Evolutionary conservation across 1,139 yeast genomes (phyloP), one percentile per base, ranked within the genome.

Genomic region (Kurtzmaniella quercitrusa): DNA sequence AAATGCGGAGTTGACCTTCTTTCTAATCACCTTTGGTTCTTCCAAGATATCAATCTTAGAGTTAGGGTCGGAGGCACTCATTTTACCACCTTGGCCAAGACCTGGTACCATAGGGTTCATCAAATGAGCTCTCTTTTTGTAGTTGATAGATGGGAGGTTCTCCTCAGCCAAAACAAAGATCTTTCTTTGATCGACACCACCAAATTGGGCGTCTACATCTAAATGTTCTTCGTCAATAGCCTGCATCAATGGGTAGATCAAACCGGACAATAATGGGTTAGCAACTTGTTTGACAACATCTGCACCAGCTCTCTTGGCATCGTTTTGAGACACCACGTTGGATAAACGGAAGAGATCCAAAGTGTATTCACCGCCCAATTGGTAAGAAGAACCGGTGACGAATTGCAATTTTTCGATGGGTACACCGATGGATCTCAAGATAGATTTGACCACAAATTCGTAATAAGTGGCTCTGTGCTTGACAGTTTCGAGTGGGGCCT

Each of bases 61-160:
- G 73, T 89, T 93, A 54, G 98, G 98, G 69, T 93, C 98, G 22
- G 96, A 88, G 1, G 98, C 97, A 59, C 97, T 88, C 99, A 94
- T 94, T 64, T 94, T 94, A 55, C 94, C 98, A 55, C 98, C 98
- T 68, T 89, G 96, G 36, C 85, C 82, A 57, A 94, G 79, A 44
- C 98, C 98, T 39, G 98, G 98, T 37, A 94, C 96, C 98, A 94
- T 93, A 43, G 88, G 91, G 71, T 93, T 94, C 99, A 94, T 94
- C 62, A 94, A 76, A 68, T 94, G 99, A 26, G 95, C 98, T 60
- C 99, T 83, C 76, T 94, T 94, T 69, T 87, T 88, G 82, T 91
- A 93, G 33, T 98, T 97, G 45, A 94, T 59, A 41, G 81, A 61
- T 40, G 83, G 93, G 59, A 94, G 78, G 68, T 87, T 84, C 68